phyloP scores from a whole-genome alignment of 768 basidiomycete genomes.

The Podaxis pistillaris region DNA sequence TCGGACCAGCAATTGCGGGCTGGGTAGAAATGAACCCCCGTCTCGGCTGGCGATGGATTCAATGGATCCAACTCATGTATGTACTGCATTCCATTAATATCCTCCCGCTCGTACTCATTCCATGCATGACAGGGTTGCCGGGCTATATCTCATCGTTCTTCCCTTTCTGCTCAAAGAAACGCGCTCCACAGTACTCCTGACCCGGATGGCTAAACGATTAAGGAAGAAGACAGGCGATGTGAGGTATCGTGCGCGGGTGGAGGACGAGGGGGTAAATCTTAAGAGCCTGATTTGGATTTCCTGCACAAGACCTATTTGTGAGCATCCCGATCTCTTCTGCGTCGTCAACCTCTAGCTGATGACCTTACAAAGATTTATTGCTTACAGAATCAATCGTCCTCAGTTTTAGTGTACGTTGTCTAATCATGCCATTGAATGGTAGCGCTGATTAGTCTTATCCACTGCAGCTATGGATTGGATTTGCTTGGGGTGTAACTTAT shows the following conservation, averaged over 20 bases:
- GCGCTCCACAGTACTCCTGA: conserved; percentile 67
- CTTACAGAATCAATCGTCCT: conserved; percentile 72
- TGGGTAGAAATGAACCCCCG: conserved; percentile 28
- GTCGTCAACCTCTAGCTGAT: background rate
- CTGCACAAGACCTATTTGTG: conserved; percentile 69
- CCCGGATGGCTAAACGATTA: conserved; percentile 56
- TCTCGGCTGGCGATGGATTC: conserved; percentile 31
- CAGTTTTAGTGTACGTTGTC: conserved; percentile 63
- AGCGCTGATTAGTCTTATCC: background rate
- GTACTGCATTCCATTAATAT: background rate
- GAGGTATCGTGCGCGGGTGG: conserved; percentile 62
- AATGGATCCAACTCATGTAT: conserved; percentile 30
- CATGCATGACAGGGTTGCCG: conserved; percentile 41
- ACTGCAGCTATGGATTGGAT: conserved; percentile 63
- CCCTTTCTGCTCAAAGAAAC: conserved; percentile 66
- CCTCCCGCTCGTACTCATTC: too few species aligned
- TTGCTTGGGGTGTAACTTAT: conserved; percentile 77
- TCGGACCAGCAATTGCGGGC: conserved; percentile 27
- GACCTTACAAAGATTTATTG: conserved; percentile 47
- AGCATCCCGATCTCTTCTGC: conserved; percentile 25
- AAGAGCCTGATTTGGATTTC: conserved; percentile 63
- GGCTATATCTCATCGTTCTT: conserved; percentile 47
- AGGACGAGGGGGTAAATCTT: conserved; percentile 47
- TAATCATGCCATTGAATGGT: conserved; percentile 21
- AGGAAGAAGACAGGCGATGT: conserved; percentile 66